Conservation (phyloP, 257 asterid genomes). For the Coffea canephora region DNA sequence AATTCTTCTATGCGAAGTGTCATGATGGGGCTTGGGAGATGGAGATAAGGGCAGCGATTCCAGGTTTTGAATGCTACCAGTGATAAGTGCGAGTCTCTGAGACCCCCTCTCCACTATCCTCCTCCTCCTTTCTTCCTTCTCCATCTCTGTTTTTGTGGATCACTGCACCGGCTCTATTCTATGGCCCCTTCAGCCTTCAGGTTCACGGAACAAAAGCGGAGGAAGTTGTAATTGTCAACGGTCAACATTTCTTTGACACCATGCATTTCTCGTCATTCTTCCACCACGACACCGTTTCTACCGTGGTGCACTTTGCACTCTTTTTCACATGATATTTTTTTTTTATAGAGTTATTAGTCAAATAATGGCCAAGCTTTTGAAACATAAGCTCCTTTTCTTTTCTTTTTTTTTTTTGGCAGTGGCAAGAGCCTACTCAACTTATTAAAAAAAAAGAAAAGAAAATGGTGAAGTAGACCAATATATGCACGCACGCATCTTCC, state of each 20-base stretch:
- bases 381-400: too few relatives aligned
- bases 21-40: not conserved
- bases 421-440: too few relatives aligned
- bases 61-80: constrained; percentile 41
- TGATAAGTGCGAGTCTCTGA: constrained; percentile 55
- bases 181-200: not conserved
- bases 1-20: not conserved
- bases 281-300: not conserved
- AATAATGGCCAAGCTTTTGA: too few relatives aligned
- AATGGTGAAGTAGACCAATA: not conserved
- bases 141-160: constrained; percentile 28
- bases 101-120: constrained; percentile 43
- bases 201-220: not conserved
- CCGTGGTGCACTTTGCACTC: not conserved
- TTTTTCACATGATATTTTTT: not conserved
- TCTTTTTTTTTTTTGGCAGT: too few relatives aligned
- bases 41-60: constrained; percentile 1
- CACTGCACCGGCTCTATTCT: not conserved
- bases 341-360: too few relatives aligned
- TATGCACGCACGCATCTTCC: too few relatives aligned
- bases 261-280: not conserved
- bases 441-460: too few relatives aligned
- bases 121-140: constrained; percentile 55
- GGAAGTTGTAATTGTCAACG: not conserved
- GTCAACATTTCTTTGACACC: not conserved